Conservation (phyloP, 352 stramenopile genomes). For the Phytopythium kandeliae region DNA sequence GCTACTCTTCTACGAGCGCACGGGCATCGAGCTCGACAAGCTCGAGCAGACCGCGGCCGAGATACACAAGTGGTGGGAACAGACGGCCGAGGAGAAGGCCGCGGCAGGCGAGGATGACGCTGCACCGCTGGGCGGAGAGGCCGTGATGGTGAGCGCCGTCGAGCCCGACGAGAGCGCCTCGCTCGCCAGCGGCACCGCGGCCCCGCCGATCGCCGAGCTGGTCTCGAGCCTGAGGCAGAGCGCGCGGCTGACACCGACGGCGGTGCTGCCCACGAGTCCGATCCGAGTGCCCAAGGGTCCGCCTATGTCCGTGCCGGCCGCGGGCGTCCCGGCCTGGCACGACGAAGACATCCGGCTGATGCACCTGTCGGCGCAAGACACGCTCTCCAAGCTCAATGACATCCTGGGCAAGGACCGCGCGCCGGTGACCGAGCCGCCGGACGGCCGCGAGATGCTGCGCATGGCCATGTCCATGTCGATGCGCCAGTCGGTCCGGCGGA, state of each 20-base stretch:
- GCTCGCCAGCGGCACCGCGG: not conserved
- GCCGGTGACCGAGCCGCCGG: constrained; percentile 14
- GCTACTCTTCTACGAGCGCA: constrained; percentile 79
- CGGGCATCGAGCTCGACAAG: constrained; percentile 49
- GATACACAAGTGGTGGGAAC: constrained; percentile 77
- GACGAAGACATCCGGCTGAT: constrained; percentile 53
- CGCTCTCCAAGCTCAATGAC: constrained; percentile 51
- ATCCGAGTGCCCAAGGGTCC: constrained; percentile 27
- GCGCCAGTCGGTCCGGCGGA: constrained; percentile 39
- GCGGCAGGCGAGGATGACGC: constrained; percentile 12
- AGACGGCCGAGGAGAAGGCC: constrained; percentile 25
- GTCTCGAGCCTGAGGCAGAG: constrained; percentile 7
- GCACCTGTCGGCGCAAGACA: constrained; percentile 59
- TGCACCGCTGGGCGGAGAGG: constrained; percentile 7
- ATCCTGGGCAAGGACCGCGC: constrained; percentile 43
- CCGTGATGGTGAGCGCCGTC: constrained; percentile 2
- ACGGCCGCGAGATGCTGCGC: constrained; percentile 20
- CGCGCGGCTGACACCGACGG: constrained; percentile 4
- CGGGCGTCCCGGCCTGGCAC: constrained; percentile 17
- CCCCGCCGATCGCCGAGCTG: not conserved
- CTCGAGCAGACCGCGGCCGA: constrained; percentile 58
- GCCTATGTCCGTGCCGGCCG: constrained; percentile 21
- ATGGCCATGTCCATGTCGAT: constrained; percentile 62
- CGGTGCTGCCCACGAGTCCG: constrained; percentile 33
- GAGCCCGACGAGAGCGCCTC: not conserved